Base-by-base conservation (phyloP, 140 eudicot genomes). In the Oenanthe javanica region DNA sequence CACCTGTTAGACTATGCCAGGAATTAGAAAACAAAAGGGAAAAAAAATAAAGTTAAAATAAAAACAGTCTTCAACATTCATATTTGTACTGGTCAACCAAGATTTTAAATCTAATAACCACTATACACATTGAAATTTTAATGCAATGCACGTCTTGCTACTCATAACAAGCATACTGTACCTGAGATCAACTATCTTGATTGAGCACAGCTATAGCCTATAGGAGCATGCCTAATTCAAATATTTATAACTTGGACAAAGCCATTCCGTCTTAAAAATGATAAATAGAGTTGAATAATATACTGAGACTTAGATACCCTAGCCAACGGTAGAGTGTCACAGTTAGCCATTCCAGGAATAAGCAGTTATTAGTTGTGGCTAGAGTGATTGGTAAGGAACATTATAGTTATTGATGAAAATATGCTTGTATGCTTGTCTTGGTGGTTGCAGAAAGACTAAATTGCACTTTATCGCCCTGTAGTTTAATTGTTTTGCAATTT, bases 1-100 rank as follows among this genome's bases (percentile, higher is more conserved):
- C 88, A 69, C 99, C 99, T 95, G 88, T 50, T 83, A 86, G 72
- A 77, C 81, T 70, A 76, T 64, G 15, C 70, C 36, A 13, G 45
- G 21, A 18, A 67, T 67, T 31, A 67, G 4, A n/a, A 27, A 67
- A 67, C 21, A 43, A 49, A 50, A 79, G 43, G 43, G 11, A 38
- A 18, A 18, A 25, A 7, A 63, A 4, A 63, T 9, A 50, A 21
- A 36, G 64, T 59, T 52, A 5, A 36, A 55, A 38, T 52, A 21
- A 38, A 21, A 64, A 21, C 27, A 49, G 40, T 47, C 19, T 49
- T 63, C n/a, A 47, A 15, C 43, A 9, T 25, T 27, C 64, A 9
- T 47, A 16, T 27, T 18, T 63, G 50, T 15, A 38, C 51, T 52
- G 38, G 79, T 9, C 66, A 76, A 19, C 49, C 36, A 45, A 19